A percentile compares a stretch with the other conserved stretches of the same genome.
These are phyloP conservation scores for Pueraria montana DNA, from an alignment of 306 rosid genomes.

Conservation along the genomic window DNA sequence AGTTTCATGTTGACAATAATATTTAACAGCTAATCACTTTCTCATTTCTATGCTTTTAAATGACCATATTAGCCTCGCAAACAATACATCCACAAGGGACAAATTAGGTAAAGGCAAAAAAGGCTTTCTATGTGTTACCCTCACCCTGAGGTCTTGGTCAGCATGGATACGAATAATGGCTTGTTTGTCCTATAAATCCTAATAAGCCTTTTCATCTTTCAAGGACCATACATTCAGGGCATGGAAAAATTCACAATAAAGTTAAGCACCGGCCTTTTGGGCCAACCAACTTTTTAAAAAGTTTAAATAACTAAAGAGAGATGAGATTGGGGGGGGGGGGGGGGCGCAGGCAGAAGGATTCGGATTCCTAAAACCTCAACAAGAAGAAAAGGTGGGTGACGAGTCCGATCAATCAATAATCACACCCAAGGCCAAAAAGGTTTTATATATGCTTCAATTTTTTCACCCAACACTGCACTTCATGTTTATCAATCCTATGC, in stretches of 20 bases:
- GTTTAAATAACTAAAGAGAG: neutral
- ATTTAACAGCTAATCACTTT: neutral
- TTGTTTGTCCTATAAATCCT: neutral
- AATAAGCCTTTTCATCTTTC: constrained; percentile 12
- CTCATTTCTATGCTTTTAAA: neutral
- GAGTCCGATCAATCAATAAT: constrained; percentile 34
- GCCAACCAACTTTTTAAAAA: constrained; percentile 24
- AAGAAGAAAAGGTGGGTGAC: constrained; percentile 23
- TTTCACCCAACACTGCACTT: neutral
- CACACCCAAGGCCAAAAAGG: neutral
- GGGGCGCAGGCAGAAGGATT: constrained; percentile 1
- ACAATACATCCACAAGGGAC: neutral
- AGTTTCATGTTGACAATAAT: neutral
- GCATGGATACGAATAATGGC: neutral
- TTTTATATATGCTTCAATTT: neutral
- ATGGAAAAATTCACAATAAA: constrained; percentile 50
- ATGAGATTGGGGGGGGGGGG: no score
- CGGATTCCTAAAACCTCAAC: constrained; percentile 41
- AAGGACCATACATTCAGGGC: constrained; percentile 42
- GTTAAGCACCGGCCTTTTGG: constrained; percentile 44
- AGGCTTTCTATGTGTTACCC: neutral
- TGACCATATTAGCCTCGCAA: neutral
- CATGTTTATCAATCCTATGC: no score
- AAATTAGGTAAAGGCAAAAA: constrained; percentile 19
- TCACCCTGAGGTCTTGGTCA: neutral